phyloP scores from a whole-genome alignment of 176 grass and related monocot species.

The Lolium rigidum region DNA sequence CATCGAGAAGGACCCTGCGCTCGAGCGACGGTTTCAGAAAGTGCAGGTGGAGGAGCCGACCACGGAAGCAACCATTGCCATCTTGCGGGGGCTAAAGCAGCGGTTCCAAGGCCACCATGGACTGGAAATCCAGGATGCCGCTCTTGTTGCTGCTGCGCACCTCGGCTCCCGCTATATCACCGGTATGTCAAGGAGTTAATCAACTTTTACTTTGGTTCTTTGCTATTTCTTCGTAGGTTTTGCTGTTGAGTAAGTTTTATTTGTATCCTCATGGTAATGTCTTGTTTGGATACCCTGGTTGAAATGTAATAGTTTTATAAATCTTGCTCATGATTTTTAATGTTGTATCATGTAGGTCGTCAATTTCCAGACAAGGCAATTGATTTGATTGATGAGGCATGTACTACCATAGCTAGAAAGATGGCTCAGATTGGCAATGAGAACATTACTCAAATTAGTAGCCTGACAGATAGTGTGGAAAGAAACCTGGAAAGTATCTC shows the following conservation, averaged over 20 bases:
- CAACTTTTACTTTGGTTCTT: not conserved
- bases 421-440: not conserved
- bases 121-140: not conserved
- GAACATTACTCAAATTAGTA: not conserved
- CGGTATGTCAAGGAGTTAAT: not conserved
- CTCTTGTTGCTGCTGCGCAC: not conserved
- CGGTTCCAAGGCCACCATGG: not conserved
- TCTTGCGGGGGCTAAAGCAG: not conserved
- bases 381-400: slow-evolving; percentile 1
- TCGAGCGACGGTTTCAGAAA: not conserved
- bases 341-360: not conserved
- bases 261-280: too few species aligned
- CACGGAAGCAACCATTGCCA: not conserved
- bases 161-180: slow-evolving; percentile 9
- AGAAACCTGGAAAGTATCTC: not conserved
- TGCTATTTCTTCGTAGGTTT: not conserved
- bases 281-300: too few species aligned
- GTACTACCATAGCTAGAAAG: not conserved
- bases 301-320: too few species aligned
- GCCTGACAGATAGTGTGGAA: not conserved
- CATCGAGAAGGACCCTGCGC: not conserved
- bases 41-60: too few species aligned
- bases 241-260: too few species aligned
- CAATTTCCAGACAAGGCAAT: slow-evolving; percentile 2
- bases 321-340: too few species aligned